These are phyloP conservation scores for Macrophomina phaseolina DNA, from an alignment of 2,329 filamentous ascomycete species.

Conservation along the genomic window DNA sequence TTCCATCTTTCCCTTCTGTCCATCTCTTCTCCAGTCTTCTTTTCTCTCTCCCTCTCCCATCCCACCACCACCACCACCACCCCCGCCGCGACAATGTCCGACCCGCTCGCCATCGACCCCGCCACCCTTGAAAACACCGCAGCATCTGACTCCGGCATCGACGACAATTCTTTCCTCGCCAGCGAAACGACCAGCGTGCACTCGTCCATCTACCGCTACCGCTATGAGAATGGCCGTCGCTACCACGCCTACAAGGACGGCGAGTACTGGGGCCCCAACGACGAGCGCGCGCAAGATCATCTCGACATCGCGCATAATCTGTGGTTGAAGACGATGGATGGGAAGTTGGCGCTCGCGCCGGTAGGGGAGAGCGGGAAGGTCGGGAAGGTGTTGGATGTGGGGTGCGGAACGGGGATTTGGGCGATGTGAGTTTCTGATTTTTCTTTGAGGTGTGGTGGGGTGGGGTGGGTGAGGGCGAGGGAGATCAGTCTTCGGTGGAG, in stretches of 20 bases:
- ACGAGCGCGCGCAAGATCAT: conserved; percentile 50
- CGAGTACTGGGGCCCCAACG: conserved; percentile 45
- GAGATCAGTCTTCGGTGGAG: no score
- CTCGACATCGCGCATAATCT: conserved; percentile 54
- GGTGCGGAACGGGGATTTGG: conserved; percentile 29
- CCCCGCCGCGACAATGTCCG: not conserved
- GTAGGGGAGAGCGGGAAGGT: conserved; percentile 31
- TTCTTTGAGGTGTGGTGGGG: no score
- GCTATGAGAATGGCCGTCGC: conserved; percentile 33
- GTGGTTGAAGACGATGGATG: conserved; percentile 44
- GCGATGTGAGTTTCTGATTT: conserved; percentile 21
- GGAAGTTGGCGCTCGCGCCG: conserved; percentile 43
- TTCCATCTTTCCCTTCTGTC: no score
- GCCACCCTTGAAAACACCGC: not conserved
- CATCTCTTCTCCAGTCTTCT: no score
- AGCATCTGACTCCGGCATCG: not conserved
- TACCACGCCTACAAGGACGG: conserved; percentile 22
- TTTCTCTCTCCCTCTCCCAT: no score
- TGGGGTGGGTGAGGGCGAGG: no score
- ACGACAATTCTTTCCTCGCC: not conserved
- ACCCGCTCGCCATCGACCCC: not conserved
- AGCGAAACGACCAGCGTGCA: conserved; percentile 25
- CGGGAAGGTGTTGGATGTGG: conserved; percentile 20
- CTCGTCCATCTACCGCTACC: conserved; percentile 38
- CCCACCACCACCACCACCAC: no score